These are phyloP conservation scores for Magnusiomyces suaveolens DNA, from an alignment of 1,139 yeast genomes.

Conservation along the genomic window DNA sequence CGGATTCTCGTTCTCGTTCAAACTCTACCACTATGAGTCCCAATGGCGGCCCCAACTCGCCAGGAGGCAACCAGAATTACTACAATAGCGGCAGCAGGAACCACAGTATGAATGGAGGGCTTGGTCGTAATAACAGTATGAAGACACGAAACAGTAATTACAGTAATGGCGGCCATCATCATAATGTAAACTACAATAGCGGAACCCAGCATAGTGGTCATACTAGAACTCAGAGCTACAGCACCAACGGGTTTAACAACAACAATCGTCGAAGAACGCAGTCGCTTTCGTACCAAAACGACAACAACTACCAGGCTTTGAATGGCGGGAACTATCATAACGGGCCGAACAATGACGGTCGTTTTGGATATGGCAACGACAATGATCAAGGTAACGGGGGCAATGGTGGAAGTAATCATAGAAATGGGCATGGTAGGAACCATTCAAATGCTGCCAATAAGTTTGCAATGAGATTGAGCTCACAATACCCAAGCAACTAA, in stretches of 20 bases:
- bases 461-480: not conserved
- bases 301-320: not conserved
- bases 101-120: not conserved
- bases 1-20: not conserved
- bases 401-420: not conserved
- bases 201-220: not conserved
- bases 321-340: not conserved
- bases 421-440: conserved; percentile 1
- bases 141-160: not conserved
- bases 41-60: not conserved
- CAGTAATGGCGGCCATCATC: not conserved
- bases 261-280: conserved; percentile 3
- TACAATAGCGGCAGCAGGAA: not conserved
- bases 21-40: not conserved
- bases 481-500: not conserved
- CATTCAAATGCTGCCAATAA: conserved; percentile 1
- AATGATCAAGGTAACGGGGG: not conserved
- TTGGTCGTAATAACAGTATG: not conserved
- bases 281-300: not conserved
- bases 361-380: not conserved
- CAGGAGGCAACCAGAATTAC: not conserved
- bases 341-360: not conserved
- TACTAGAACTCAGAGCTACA: not conserved
- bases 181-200: not conserved
- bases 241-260: not conserved